A percentile compares a stretch with the other conserved stretches of the same genome.
Evolutionary conservation across 78 protist species (phyloP).

Genomic region (Trichosphaerium sp.): DNA sequence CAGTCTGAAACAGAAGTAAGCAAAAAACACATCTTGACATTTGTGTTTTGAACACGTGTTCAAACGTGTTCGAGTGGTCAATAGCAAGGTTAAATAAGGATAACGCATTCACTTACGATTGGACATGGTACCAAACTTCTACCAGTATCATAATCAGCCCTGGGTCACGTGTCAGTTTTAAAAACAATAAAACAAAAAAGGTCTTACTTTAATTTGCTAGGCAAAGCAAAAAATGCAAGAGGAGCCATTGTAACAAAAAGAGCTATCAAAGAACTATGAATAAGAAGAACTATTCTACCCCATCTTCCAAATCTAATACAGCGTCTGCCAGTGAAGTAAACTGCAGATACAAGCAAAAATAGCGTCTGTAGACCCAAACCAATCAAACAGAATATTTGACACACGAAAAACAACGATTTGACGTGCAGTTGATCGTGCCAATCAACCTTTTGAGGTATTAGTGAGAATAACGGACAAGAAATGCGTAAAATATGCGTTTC

Average conservation of each 20-base stretch:
- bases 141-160: neutral
- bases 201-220: constrained; percentile 6
- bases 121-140: constrained; percentile 4
- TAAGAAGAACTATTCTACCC: too few species aligned
- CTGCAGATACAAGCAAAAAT: too few species aligned
- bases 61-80: neutral
- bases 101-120: neutral
- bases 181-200: constrained; percentile 10
- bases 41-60: too few species aligned
- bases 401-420: too few species aligned
- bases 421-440: too few species aligned
- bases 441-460: too few species aligned
- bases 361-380: too few species aligned
- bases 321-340: too few species aligned
- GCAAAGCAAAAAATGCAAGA: neutral
- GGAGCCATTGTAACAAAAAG: neutral
- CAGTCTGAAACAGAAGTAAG: neutral
- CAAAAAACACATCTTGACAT: neutral
- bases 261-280: constrained; percentile 31
- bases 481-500: too few species aligned
- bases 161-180: neutral
- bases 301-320: too few species aligned
- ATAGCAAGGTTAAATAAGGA: neutral
- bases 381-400: too few species aligned
- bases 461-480: too few species aligned